These are phyloP conservation scores for Alternaria metachromatica DNA, from an alignment of 2,329 filamentous ascomycete species.

Conservation along the genomic window DNA sequence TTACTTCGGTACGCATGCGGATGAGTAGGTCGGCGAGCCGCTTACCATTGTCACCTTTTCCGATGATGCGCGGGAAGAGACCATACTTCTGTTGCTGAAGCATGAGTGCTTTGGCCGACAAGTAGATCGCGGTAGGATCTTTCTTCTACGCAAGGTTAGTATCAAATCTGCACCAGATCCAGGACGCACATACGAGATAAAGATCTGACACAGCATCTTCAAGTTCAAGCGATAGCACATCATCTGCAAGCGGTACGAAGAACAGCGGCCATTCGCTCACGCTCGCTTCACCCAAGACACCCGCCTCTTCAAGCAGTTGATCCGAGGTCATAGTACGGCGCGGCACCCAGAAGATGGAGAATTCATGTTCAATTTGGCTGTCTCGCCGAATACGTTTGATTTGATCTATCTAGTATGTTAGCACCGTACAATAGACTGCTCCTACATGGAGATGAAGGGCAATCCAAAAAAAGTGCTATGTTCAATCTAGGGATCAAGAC, in stretches of 20 bases:
- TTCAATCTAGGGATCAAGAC: conserved; percentile 62
- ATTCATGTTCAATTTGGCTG: conserved; percentile 90
- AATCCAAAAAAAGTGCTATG: conserved; percentile 34
- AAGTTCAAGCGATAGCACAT: conserved; percentile 88
- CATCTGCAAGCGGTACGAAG: conserved; percentile 90
- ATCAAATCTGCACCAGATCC: not conserved
- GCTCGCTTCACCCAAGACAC: conserved; percentile 89
- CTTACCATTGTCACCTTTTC: conserved; percentile 94
- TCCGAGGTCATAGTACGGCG: conserved; percentile 90
- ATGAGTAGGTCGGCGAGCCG: conserved; percentile 84
- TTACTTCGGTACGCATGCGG: conserved; percentile 88
- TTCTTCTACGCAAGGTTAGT: conserved; percentile 64
- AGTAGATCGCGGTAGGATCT: conserved; percentile 88
- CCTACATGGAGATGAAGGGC: conserved; percentile 31
- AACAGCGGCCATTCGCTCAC: conserved; percentile 85
- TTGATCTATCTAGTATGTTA: conserved; percentile 72
- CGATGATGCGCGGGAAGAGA: conserved; percentile 90
- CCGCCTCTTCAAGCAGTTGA: conserved; percentile 88
- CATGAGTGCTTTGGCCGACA: conserved; percentile 92
- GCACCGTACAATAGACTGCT: conserved; percentile 48
- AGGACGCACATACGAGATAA: conserved; percentile 68
- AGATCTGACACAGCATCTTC: conserved; percentile 86
- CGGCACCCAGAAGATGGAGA: conserved; percentile 95
- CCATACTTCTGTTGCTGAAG: conserved; percentile 89
- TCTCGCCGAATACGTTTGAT: conserved; percentile 88